These are phyloP conservation scores for Sporothrix pseudoabietina DNA, from an alignment of 2,329 filamentous ascomycete genomes.

Conservation along the genomic window DNA sequence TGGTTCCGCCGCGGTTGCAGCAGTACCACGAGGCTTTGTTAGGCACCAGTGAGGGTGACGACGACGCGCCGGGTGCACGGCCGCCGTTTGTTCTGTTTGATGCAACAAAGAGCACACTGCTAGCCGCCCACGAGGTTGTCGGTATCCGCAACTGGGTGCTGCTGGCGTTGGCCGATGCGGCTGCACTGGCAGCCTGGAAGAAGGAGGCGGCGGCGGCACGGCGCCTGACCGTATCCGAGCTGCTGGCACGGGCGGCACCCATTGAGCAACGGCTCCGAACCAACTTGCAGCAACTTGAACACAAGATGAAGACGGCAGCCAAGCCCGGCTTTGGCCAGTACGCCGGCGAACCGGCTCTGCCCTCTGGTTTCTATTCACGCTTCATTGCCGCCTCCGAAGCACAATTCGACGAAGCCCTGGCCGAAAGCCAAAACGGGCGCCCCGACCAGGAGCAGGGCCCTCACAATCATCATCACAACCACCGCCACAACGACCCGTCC, in stretches of 20 bases:
- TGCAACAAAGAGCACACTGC: not conserved
- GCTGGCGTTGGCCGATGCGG: conserved; percentile 56
- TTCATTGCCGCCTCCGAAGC: conserved; percentile 23
- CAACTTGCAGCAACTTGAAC: conserved; percentile 40
- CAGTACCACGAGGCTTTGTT: conserved; percentile 40
- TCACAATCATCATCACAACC: not conserved
- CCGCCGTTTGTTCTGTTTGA: not conserved
- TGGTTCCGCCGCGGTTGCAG: conserved; percentile 42
- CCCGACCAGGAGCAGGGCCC: not conserved
- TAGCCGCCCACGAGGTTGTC: conserved; percentile 54
- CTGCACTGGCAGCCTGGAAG: conserved; percentile 59
- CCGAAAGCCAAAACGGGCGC: not conserved
- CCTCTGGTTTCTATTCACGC: conserved; percentile 27
- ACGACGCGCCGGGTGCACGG: not conserved
- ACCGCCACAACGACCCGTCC: not conserved
- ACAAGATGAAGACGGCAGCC: not conserved
- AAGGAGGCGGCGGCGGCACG: conserved; percentile 45
- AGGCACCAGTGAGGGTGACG: conserved; percentile 36
- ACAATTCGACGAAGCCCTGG: not conserved
- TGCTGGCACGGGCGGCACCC: conserved; percentile 49
- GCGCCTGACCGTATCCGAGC: conserved; percentile 46
- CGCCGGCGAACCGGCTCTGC: not conserved
- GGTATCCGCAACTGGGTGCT: conserved; percentile 62
- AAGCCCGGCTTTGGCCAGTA: not conserved
- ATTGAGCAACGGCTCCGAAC: conserved; percentile 43